phyloP scores from a whole-genome alignment of 306 rosid genomes.

The Quillaja saponaria region DNA sequence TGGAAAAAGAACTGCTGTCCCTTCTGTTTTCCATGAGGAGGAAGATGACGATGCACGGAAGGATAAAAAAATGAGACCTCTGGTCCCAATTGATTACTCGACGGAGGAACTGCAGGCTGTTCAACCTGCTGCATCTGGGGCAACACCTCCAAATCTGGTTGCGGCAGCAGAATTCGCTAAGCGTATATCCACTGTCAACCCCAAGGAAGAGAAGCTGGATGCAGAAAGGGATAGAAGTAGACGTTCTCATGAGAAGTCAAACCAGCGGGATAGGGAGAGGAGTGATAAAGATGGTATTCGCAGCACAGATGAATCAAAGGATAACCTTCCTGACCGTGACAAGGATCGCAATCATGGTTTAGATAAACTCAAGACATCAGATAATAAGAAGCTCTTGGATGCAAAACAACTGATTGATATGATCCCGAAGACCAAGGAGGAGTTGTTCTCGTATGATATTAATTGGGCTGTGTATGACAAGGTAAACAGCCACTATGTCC shows the following conservation, averaged over 20 bases:
- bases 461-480: conserved; percentile 91
- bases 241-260: conserved; percentile 69
- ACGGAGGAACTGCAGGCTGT: conserved; percentile 95
- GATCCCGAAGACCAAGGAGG: conserved; percentile 98
- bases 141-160: conserved; percentile 78
- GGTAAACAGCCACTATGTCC: conserved; percentile 37
- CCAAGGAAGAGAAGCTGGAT: conserved; percentile 77
- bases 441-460: conserved; percentile 84
- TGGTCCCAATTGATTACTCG: conserved; percentile 97
- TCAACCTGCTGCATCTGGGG: conserved; percentile 62
- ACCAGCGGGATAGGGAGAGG: conserved; percentile 73
- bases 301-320: conserved; percentile 67
- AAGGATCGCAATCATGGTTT: conserved; percentile 64
- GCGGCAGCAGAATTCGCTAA: conserved; percentile 99
- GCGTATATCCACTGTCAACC: conserved; percentile 69
- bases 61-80: conserved; percentile 96
- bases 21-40: conserved; percentile 90
- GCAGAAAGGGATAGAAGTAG: conserved; percentile 78
- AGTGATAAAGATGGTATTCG: conserved; percentile 64
- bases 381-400: conserved; percentile 78
- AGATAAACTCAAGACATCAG: conserved; percentile 64
- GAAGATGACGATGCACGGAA: conserved; percentile 93
- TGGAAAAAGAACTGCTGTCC: conserved; percentile 89
- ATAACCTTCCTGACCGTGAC: conserved; percentile 52
- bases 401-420: conserved; percentile 94